A percentile compares a stretch with the other conserved stretches of the same genome.
Conservation (phyloP, 1,284 basidiomycete genomes). For the Cryptococcus sp. region DNA sequence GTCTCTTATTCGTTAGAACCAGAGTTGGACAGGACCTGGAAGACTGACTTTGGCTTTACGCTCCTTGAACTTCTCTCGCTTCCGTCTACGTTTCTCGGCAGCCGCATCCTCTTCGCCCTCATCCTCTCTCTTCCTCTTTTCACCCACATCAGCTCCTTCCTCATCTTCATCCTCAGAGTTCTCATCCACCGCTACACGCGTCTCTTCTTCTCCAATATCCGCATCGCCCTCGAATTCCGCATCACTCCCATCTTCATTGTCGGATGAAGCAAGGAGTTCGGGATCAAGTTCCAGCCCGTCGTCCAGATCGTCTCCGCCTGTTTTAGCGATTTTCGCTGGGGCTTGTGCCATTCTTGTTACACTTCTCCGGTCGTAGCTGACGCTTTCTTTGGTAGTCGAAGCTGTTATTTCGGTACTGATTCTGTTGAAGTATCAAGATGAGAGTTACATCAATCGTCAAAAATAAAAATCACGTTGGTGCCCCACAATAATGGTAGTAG, state of each 20-base stretch:
- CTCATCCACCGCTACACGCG: conserved; percentile 13
- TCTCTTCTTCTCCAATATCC: conserved; percentile 8
- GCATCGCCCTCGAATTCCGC: conserved; percentile 13
- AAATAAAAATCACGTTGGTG: no score
- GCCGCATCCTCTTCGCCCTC: conserved; percentile 12
- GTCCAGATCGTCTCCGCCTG: conserved; percentile 44
- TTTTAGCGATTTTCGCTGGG: neutral
- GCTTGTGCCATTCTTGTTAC: neutral
- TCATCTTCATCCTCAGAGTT: conserved; percentile 11
- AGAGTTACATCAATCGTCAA: no score
- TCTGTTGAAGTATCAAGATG: no score
- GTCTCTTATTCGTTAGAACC: neutral
- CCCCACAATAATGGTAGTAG: no score
- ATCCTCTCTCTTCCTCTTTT: conserved; percentile 2
- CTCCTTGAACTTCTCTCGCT: conserved; percentile 22
- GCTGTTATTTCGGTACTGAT: no score
- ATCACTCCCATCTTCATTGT: conserved; percentile 29
- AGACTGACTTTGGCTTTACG: conserved; percentile 4
- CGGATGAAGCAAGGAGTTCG: conserved; percentile 27
- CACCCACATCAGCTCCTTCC: conserved; percentile 14
- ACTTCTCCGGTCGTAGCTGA: neutral
- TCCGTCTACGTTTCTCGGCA: conserved; percentile 21
- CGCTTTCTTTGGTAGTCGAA: no score
- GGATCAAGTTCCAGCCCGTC: conserved; percentile 36
- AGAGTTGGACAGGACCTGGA: neutral